A percentile compares a stretch with the other conserved stretches of the same genome.
Evolutionary conservation across 495 filamentous ascomycete species (phyloP).

Genomic region (Lophium mytilinum): DNA sequence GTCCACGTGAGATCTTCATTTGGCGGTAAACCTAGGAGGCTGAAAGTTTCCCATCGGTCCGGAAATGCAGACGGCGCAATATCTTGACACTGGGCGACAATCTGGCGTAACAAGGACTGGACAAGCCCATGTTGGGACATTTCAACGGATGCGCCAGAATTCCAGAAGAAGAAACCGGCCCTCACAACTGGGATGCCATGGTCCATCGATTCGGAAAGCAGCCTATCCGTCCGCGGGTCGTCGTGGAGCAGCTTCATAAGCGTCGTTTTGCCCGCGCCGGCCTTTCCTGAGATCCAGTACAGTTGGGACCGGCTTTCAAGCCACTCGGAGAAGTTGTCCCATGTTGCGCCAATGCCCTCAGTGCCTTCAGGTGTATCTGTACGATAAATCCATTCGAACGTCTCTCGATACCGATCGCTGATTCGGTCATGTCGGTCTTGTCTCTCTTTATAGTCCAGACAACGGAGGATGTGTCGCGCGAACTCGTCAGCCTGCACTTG

Average conservation of each 20-base stretch:
- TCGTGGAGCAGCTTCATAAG: constrained; percentile 33
- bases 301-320: constrained; percentile 22
- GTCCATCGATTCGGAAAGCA: constrained; percentile 14
- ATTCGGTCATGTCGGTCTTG: constrained; percentile 13
- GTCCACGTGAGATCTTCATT: too few species aligned
- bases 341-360: neutral
- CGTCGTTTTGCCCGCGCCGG: constrained; percentile 39
- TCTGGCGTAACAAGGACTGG: constrained; percentile 37
- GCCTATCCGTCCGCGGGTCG: neutral
- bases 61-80: too few species aligned
- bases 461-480: constrained; percentile 10
- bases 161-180: constrained; percentile 44
- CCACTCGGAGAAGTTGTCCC: constrained; percentile 33
- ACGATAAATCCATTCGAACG: constrained; percentile 30
- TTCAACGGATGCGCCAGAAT: constrained; percentile 31
- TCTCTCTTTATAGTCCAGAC: constrained; percentile 23
- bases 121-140: constrained; percentile 40
- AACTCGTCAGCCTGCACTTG: neutral
- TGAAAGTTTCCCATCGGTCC: too few species aligned
- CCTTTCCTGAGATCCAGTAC: constrained; percentile 38
- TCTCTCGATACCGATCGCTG: constrained; percentile 15
- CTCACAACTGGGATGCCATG: constrained; percentile 4
- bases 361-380: neutral
- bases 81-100: neutral
- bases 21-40: too few species aligned